Percentiles rank a stretch among this genome's conserved stretches.
phyloP scores from a whole-genome alignment of 2,329 filamentous ascomycete genomes.

The Kalaharituber pfeilii region DNA sequence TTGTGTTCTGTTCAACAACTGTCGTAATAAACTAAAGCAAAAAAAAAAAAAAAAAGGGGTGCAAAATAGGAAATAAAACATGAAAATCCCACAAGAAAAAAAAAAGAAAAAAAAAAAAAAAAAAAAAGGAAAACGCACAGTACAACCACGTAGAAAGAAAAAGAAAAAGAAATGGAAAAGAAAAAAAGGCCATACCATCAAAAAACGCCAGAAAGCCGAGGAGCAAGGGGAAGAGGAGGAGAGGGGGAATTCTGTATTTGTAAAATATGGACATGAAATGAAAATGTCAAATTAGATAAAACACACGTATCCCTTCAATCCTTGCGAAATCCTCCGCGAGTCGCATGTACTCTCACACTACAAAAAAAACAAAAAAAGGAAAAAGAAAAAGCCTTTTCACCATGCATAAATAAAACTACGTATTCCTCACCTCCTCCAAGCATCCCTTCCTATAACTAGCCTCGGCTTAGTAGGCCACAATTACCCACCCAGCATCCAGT shows the following conservation, averaged over 20 bases:
- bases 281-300: no score
- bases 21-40: no score
- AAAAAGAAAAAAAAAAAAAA: not conserved
- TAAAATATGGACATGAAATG: not conserved
- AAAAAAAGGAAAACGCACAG: not conserved
- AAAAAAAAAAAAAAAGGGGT: not conserved
- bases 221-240: not conserved
- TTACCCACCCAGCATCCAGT: no score
- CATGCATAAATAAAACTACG: no score
- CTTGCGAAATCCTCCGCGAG: not conserved
- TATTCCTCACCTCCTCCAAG: no score
- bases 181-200: not conserved
- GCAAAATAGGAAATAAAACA: not conserved
- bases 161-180: not conserved
- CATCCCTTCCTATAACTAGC: no score
- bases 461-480: no score
- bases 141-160: not conserved
- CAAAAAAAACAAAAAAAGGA: not conserved
- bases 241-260: no score
- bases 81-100: not conserved
- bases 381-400: not conserved
- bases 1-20: no score
- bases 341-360: not conserved
- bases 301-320: no score
- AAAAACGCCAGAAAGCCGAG: not conserved